Evolutionary conservation across 1,284 basidiomycete species (phyloP), one percentile per base, ranked within the genome.

Genomic region (Trichosporon faecale): DNA sequence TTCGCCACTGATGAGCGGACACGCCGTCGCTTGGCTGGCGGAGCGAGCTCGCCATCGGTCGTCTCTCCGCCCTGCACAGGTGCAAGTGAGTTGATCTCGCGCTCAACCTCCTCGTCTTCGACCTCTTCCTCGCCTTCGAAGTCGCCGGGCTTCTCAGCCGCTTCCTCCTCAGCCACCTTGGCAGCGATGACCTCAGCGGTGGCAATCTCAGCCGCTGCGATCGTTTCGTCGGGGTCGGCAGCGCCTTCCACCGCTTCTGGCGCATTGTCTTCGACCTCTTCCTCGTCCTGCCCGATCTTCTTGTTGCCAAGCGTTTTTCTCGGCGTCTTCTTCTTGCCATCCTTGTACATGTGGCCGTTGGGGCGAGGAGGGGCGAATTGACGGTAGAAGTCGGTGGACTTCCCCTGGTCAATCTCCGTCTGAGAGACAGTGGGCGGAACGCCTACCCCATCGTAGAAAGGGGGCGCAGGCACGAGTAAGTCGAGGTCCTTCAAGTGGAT

Each of bases 361-460:
- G 46, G 40, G 8, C 65, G 60, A 29, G 69, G 25, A 14, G 68
- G 64, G 0, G 73, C 70, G 44, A 72, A 77, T 14, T 71, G 31
- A 33, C 65, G 72, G 69, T 77, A 81, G 52, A 25, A 77, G 7
- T 68, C 46, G 0, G 76, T 78, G 0, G 75, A 64, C 29, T 76
- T 71, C 14, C 78, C 78, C 4, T 27, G 29, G 27, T 68, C 70
- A 2, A 74, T 71, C 55, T 67, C 68, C 60, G 76, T 76, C 2
- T 70, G 66, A 0, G 73, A 74, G 2, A 78, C 29, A 0, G 67
- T 25, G 1, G 79, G 79, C 1, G 78, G 76, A 0, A 66, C 61
- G 12, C 80, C 80, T 1, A 77, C 61, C 18, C 80, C 80, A 21
- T 67, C 40, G 64, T 79, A 82, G 0, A 72, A 75, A 3, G 44